phyloP scores from a whole-genome alignment of 2,329 filamentous ascomycete genomes.

The Penicillium corylophilum region DNA sequence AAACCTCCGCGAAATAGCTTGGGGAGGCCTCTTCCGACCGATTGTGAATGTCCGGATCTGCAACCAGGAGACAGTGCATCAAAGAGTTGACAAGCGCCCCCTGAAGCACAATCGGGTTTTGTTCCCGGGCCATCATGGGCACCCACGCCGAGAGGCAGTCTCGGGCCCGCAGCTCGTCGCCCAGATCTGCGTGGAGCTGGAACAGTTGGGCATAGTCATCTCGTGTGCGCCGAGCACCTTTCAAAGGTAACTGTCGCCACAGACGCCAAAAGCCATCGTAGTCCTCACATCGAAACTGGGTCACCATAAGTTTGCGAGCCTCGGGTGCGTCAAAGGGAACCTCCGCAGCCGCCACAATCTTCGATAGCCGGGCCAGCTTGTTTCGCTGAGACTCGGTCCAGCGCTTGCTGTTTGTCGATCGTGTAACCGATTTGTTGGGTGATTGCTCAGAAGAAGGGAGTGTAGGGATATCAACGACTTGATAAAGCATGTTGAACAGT shows the following conservation, averaged over 20 bases:
- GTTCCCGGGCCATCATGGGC: slow-evolving; percentile 60
- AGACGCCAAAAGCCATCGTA: slow-evolving; percentile 61
- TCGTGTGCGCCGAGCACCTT: slow-evolving; percentile 50
- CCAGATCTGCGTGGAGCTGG: slow-evolving; percentile 47
- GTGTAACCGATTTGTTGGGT: slow-evolving; percentile 37
- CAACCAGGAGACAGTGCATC: slow-evolving; percentile 56
- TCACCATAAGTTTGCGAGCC: slow-evolving; percentile 32
- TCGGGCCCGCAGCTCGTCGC: slow-evolving; percentile 47
- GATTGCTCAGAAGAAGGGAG: background rate
- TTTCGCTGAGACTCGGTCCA: slow-evolving; percentile 13
- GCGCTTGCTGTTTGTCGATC: slow-evolving; percentile 9
- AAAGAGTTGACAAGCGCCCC: slow-evolving; percentile 50
- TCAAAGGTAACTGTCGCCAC: slow-evolving; percentile 58
- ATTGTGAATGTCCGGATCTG: slow-evolving; percentile 52
- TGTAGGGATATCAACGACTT: slow-evolving; percentile 39
- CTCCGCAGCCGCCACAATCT: slow-evolving; percentile 29
- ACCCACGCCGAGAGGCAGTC: slow-evolving; percentile 54
- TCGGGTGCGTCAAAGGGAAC: slow-evolving; percentile 30
- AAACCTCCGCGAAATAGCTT: slow-evolving; percentile 21
- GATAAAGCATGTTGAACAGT: slow-evolving; percentile 48
- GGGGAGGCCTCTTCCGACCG: slow-evolving; percentile 19
- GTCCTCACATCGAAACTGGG: slow-evolving; percentile 43
- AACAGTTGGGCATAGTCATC: slow-evolving; percentile 59
- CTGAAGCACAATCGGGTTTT: slow-evolving; percentile 48
- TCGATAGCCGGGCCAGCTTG: slow-evolving; percentile 26